Base-by-base conservation (phyloP, 805 yeast species). In the Priceomyces haplophilus region DNA sequence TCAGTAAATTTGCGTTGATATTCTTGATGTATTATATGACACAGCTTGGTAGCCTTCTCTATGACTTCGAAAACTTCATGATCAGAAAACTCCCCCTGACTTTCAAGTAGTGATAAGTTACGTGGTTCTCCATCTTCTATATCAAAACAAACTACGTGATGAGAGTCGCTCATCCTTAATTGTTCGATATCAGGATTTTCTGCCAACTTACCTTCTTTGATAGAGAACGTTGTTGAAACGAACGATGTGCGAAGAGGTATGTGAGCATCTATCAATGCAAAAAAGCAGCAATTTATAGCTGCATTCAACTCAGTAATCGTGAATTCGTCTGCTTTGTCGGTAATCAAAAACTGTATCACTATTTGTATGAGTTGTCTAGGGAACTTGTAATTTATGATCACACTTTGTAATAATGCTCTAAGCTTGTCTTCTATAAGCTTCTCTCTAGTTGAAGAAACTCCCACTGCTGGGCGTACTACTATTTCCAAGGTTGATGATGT, bases 251-350 rank as follows among this genome's bases (percentile, higher is more conserved):
- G 67, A 41, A 91, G 61, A 0, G 88, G 83, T 15, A 90, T 72
- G 36, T 87, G 88, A 5, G 96, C 85, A 60, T 89, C 91, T 1
- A 89, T 60, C 34, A 91, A 72, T 0, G 97, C 95, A 48, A 86
- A 63, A 48, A 72, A 81, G 1, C 82, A 66, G 2, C 88, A 82
- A 59, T 93, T 91, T 31, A 91, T 72, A 17, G 85, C 82, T 1
- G 83, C 80, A 40, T 81, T 75, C 34, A 87, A 61, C 55, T 86
- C 88, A 42, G 75, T 72, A 33, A 69, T 60, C 20, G 73, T 59
- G 46, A 53, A 62, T 23, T 50, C 59, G 13, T 54, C 52, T 37
- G 56, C 48, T 8, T 41, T 31, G 41, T 65, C 72, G 6, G 62
- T 52, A 17, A 61, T 51, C 36, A 69, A 51, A 42, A 70, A 65